Evolutionary conservation across 768 basidiomycete species (phyloP).

Genomic region (Termitomyces sp.): DNA sequence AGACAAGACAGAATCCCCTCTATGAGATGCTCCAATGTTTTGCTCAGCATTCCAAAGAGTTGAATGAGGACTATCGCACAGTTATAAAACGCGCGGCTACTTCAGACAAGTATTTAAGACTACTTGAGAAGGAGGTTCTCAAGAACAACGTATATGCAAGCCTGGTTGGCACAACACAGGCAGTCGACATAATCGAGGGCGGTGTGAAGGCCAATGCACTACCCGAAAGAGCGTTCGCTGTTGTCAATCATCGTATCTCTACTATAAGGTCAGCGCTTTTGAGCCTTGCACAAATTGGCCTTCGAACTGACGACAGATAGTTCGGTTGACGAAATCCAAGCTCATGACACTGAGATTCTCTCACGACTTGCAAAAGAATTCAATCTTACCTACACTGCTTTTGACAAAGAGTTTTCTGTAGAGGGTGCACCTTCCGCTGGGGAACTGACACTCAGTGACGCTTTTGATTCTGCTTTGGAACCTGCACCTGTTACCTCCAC

Average conservation of each 20-base stretch:
- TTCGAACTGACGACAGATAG: constrained; percentile 14
- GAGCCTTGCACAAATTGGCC: neutral
- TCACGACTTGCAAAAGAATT: constrained; percentile 41
- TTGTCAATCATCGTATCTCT: constrained; percentile 71
- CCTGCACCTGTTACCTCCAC: constrained; percentile 64
- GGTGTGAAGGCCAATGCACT: constrained; percentile 77
- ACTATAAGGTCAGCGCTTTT: constrained; percentile 41
- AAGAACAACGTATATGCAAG: constrained; percentile 35
- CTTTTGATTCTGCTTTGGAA: constrained; percentile 47
- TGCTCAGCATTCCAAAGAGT: constrained; percentile 52
- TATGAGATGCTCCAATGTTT: constrained; percentile 63
- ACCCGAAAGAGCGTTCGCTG: constrained; percentile 64
- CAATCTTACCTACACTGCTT: constrained; percentile 57
- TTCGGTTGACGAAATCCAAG: constrained; percentile 40
- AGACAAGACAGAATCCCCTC: constrained; percentile 53
- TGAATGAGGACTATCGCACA: constrained; percentile 43
- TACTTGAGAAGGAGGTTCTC: constrained; percentile 44
- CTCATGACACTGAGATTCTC: constrained; percentile 41
- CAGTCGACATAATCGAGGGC: constrained; percentile 65
- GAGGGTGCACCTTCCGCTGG: constrained; percentile 34
- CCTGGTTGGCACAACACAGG: constrained; percentile 68
- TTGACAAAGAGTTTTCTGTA: constrained; percentile 38
- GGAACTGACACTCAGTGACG: constrained; percentile 45
- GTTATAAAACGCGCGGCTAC: constrained; percentile 41
- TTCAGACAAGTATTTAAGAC: constrained; percentile 46